Base-by-base conservation (phyloP, 2,329 filamentous ascomycete genomes). In the Lojkania enalia region DNA sequence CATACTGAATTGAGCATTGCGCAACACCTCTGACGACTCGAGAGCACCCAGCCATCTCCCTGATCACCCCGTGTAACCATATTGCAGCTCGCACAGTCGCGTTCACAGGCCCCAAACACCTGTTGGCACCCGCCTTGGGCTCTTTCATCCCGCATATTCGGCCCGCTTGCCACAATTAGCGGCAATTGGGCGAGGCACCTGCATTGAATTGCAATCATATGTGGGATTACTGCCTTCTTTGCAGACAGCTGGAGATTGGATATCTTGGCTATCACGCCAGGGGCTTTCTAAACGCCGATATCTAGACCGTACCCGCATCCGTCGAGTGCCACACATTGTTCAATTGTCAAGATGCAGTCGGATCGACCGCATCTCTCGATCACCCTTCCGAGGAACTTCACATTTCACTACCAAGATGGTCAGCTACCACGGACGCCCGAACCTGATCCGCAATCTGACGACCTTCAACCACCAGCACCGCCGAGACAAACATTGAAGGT, bases 351-450 rank as follows among this genome's bases (percentile, higher is more conserved):
- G 37, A 74, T 74, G 71, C 69, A 72, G 20, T 60, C 67, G 20
- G 63, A 67, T 54, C 73, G 73, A 45, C 73, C 74, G 36, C 66
- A 75, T 43, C 60, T 77, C 20, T 77, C 74, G 39, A 76, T 76
- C 50, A 75, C 74, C 19, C 70, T 80, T 27, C 77, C 77, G 19
- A 67, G 74, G 42, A 75, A 72, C 64, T 74, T 76, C 66, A 73
- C 71, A 55, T 77, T 77, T 56, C 72, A 75, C 60, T 75, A 74
- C 61, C 67, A 66, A 39, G 73, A 77, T 57, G 68, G 63, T 42
- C 61, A 71, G 23, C 58, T 68, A 43, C 77, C 77, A 33, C 73
- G 64, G 41, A 76, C 74, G 4, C 74, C 71, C 52, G 75, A 69
- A 64, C 74, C 61, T 32, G 69, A 77, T 39, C 63, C 67, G 32